Percentiles rank a stretch among this genome's conserved stretches.
These are phyloP conservation scores for Hypomontagnella submonticulosa DNA, from an alignment of 495 filamentous ascomycete species.

Conservation along the genomic window DNA sequence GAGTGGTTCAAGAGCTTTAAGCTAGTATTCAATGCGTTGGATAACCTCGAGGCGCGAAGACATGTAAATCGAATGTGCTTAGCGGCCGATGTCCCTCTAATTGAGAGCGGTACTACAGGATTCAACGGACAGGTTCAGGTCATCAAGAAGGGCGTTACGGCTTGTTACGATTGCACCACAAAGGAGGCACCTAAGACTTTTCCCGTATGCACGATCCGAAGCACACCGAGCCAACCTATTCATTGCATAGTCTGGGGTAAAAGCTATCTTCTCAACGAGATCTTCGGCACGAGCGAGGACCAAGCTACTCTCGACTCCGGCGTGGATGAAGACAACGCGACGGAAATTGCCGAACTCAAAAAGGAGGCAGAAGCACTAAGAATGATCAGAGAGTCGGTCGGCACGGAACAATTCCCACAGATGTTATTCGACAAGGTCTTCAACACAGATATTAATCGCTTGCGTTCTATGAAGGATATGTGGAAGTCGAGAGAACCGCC, in stretches of 20 bases:
- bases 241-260: slow-evolving; percentile 99
- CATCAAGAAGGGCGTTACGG: slow-evolving; percentile 91
- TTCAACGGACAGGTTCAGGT: slow-evolving; percentile 99
- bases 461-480: slow-evolving; percentile 94
- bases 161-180: slow-evolving; percentile 94
- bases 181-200: slow-evolving; percentile 92
- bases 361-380: slow-evolving; percentile 85
- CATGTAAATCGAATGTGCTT: slow-evolving; percentile 99
- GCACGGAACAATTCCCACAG: slow-evolving; percentile 78
- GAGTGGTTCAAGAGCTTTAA: slow-evolving; percentile 87
- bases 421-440: slow-evolving; percentile 95
- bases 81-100: slow-evolving; percentile 86
- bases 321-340: slow-evolving; percentile 83
- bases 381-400: slow-evolving; percentile 83
- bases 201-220: slow-evolving; percentile 96
- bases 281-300: slow-evolving; percentile 93
- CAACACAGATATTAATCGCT: slow-evolving; percentile 80
- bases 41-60: slow-evolving; percentile 92
- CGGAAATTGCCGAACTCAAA: slow-evolving; percentile 87
- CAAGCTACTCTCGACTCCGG: slow-evolving; percentile 79
- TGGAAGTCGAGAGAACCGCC: slow-evolving; percentile 88
- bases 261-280: slow-evolving; percentile 92
- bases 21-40: slow-evolving; percentile 95
- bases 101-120: slow-evolving; percentile 97
- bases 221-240: slow-evolving; percentile 92